Evolutionary conservation across 306 rosid genomes (phyloP).

Genomic region (Inga leiocalycina): DNA sequence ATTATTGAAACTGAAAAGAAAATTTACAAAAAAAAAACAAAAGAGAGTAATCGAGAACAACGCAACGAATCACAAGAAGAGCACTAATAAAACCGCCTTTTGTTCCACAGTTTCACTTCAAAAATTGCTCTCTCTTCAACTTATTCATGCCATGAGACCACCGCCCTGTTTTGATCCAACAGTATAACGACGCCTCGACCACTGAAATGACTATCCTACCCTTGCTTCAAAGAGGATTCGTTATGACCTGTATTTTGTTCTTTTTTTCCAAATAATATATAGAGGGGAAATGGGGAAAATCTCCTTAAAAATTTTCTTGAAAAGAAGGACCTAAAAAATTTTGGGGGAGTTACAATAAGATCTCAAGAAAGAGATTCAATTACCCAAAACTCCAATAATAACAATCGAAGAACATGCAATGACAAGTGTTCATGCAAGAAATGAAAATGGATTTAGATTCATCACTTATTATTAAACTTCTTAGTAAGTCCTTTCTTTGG

Average conservation of each 20-base stretch:
- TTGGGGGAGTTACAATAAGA: no score
- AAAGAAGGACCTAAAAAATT: no score
- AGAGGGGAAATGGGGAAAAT: no score
- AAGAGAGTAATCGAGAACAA: neutral
- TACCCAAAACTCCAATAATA: no score
- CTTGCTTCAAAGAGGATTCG: neutral
- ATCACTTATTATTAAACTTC: no score
- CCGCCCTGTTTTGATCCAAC: neutral
- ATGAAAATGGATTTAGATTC: no score
- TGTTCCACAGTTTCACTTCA: neutral
- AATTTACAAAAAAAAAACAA: neutral
- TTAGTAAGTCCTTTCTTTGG: no score
- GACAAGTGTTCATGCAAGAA: fast-evolving
- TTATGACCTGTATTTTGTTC: neutral
- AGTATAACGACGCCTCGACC: neutral
- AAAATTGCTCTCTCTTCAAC: neutral
- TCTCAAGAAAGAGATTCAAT: no score
- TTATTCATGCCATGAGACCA: neutral
- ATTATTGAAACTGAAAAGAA: no score
- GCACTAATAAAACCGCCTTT: slow-evolving; percentile 43
- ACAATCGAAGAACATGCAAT: no score
- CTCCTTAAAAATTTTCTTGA: no score
- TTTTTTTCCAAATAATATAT: neutral
- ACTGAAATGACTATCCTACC: neutral
- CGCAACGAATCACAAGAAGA: slow-evolving; percentile 5